Evolutionary conservation across 176 grass and related monocot species (phyloP).

Genomic region (Dactylis glomerata): DNA sequence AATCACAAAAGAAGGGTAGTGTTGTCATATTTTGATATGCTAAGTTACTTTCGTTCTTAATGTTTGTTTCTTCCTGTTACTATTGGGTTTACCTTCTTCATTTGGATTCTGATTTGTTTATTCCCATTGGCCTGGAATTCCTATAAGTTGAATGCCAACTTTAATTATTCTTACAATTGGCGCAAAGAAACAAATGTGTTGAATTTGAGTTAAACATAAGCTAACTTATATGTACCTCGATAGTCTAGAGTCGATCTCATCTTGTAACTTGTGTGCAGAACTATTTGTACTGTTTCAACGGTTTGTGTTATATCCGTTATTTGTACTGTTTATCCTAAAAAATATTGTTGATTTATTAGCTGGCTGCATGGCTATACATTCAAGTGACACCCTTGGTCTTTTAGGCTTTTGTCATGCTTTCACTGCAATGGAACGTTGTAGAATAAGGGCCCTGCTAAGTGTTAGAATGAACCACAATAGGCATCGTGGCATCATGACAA

Average conservation of each 20-base stretch:
- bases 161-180: constrained; percentile 3
- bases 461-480: neutral
- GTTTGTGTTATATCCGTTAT: neutral
- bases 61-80: neutral
- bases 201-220: neutral
- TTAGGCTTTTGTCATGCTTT: neutral
- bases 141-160: neutral
- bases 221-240: neutral
- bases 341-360: neutral
- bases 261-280: neutral
- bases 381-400: neutral
- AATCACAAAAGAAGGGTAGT: neutral
- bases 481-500: neutral
- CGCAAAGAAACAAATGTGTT: neutral
- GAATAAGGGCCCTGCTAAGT: neutral
- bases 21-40: neutral
- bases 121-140: neutral
- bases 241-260: neutral
- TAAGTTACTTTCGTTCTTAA: neutral
- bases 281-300: neutral
- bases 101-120: neutral
- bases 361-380: neutral
- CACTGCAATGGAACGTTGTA: neutral
- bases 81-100: neutral
- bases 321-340: neutral